phyloP scores from a whole-genome alignment of 1,284 basidiomycete genomes.

The Gomphus sp. region DNA sequence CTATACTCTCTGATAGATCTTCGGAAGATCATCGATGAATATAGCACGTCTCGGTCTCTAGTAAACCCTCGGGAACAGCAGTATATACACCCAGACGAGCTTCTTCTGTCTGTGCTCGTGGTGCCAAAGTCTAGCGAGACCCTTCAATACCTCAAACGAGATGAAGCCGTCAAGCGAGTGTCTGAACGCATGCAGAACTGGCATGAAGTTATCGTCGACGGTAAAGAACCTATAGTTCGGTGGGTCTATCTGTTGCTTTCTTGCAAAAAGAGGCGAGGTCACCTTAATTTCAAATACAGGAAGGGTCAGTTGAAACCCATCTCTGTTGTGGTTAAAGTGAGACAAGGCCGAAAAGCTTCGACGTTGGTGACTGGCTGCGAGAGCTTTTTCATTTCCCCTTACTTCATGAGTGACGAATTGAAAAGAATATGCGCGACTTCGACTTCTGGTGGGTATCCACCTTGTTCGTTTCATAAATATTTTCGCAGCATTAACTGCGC shows the following conservation, averaged over 20 bases:
- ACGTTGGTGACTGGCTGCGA: slow-evolving; percentile 77
- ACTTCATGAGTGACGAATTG: slow-evolving; percentile 67
- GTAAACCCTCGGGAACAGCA: slow-evolving; percentile 57
- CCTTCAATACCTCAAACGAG: slow-evolving; percentile 52
- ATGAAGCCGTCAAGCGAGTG: slow-evolving; percentile 53
- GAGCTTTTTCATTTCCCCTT: slow-evolving; percentile 59
- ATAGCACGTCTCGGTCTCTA: slow-evolving; percentile 53
- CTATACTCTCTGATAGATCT: slow-evolving; percentile 51
- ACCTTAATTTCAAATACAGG: slow-evolving; percentile 28
- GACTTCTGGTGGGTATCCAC: slow-evolving; percentile 48
- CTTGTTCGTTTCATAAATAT: not conserved
- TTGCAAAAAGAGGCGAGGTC: not conserved
- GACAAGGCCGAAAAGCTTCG: slow-evolving; percentile 69
- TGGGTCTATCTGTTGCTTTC: slow-evolving; percentile 21
- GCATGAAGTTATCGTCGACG: slow-evolving; percentile 49
- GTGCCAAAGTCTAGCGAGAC: slow-evolving; percentile 31
- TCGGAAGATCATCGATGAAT: slow-evolving; percentile 47
- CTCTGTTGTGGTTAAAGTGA: slow-evolving; percentile 55
- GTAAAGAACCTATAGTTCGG: slow-evolving; percentile 46
- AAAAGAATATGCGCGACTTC: slow-evolving; percentile 68
- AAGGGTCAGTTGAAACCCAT: slow-evolving; percentile 71
- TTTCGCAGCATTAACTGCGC: not conserved
- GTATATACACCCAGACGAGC: slow-evolving; percentile 54
- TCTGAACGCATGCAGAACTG: slow-evolving; percentile 62
- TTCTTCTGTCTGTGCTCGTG: slow-evolving; percentile 40